phyloP scores from a whole-genome alignment of 2,329 filamentous ascomycete species.

The Epichloe baconii region DNA sequence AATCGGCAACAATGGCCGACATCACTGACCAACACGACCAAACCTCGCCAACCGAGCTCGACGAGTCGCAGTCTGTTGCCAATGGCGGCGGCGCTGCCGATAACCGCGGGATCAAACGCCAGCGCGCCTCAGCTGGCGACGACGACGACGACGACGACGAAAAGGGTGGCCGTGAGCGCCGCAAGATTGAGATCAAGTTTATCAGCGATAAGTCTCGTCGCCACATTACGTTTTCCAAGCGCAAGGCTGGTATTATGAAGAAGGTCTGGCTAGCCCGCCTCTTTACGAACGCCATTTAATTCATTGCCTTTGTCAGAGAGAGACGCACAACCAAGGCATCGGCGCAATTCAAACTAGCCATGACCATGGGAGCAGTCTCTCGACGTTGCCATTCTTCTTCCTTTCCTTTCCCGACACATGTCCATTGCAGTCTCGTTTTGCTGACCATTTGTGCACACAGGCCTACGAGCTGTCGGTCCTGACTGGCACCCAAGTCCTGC shows the following conservation, averaged over 20 bases:
- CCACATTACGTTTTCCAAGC: slow-evolving; percentile 99
- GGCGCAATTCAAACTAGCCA: neutral
- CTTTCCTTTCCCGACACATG: neutral
- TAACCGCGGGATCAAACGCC: slow-evolving; percentile 78
- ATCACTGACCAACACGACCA: slow-evolving; percentile 68
- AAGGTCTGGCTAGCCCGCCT: slow-evolving; percentile 53
- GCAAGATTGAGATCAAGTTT: slow-evolving; percentile 99
- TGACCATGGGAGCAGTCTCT: no score
- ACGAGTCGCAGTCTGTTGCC: slow-evolving; percentile 57
- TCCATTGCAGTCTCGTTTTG: neutral
- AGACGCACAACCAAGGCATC: neutral
- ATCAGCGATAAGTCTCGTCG: slow-evolving; percentile 99
- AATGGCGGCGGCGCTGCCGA: slow-evolving; percentile 60
- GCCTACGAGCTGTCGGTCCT: slow-evolving; percentile 96
- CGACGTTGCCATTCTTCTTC: neutral
- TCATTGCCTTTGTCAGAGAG: neutral
- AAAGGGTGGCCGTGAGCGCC: slow-evolving; percentile 91
- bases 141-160: slow-evolving; percentile 97
- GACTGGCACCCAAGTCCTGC: slow-evolving; percentile 91
- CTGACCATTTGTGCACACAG: slow-evolving; percentile 31
- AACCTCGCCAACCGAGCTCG: slow-evolving; percentile 59
- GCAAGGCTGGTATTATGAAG: slow-evolving; percentile 99
- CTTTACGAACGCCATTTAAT: neutral
- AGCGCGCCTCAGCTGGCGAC: slow-evolving; percentile 68
- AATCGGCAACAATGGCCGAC: slow-evolving; percentile 50